A percentile compares a stretch with the other conserved stretches of the same genome.
phyloP scores from a whole-genome alignment of 2,329 filamentous ascomycete species.

The Raffaelea albimanens region DNA sequence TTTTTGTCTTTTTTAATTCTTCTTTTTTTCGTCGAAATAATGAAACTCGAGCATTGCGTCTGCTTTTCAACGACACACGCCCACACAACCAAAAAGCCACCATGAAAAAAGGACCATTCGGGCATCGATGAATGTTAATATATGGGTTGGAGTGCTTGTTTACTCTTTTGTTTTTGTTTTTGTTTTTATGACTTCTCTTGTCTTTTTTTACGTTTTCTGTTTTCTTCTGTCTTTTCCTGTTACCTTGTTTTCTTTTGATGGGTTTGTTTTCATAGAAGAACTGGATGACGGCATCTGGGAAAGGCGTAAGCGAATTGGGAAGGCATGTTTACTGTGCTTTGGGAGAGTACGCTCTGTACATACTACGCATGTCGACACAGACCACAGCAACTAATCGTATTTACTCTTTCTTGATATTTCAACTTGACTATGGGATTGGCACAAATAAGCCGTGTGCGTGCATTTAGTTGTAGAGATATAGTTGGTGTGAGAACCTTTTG shows the following conservation, averaged over 20 bases:
- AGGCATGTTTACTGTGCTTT: no score
- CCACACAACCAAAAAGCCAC: no score
- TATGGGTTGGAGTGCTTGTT: no score
- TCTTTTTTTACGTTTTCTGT: not conserved
- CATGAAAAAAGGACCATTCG: no score
- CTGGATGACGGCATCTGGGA: conserved; percentile 5
- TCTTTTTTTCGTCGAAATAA: not conserved
- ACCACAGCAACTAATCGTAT: no score
- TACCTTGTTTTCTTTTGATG: not conserved
- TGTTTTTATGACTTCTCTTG: not conserved
- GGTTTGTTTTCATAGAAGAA: not conserved
- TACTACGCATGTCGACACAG: no score
- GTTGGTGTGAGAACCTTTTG: no score
- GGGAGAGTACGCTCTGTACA: not conserved
- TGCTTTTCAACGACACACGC: not conserved
- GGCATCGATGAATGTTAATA: no score
- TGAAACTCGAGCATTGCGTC: not conserved
- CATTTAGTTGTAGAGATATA: no score
- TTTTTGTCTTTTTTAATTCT: not conserved
- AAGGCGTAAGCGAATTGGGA: not conserved
- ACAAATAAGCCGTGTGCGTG: no score
- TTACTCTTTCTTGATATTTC: no score
- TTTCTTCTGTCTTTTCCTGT: not conserved
- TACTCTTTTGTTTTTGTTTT: not conserved
- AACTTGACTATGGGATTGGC: no score